These are phyloP conservation scores for Combretum micranthum DNA, from an alignment of 345 rosid genomes.

Conservation along the genomic window DNA sequence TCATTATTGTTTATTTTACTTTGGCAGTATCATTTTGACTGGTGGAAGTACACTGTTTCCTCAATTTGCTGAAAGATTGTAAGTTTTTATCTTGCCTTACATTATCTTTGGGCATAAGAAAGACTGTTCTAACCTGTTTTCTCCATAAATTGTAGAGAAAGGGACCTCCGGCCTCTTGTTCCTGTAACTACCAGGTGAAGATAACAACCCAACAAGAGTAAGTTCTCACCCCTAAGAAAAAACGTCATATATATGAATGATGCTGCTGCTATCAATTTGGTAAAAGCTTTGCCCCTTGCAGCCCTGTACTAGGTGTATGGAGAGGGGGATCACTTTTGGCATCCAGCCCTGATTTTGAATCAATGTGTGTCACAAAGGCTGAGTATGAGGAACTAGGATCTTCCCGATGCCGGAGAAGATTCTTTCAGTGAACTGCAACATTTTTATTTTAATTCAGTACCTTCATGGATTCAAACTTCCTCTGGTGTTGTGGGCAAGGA, in stretches of 20 bases:
- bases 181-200: constrained; percentile 75
- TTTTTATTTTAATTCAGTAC: constrained; percentile 8
- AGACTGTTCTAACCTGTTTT: background rate
- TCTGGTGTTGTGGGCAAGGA: background rate
- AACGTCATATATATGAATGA: constrained; percentile 8
- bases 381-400: constrained; percentile 97
- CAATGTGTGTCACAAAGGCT: constrained; percentile 88
- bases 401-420: constrained; percentile 69
- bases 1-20: constrained; percentile 16
- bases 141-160: constrained; percentile 41
- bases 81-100: constrained; percentile 21
- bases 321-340: constrained; percentile 96
- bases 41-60: constrained; percentile 95
- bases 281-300: constrained; percentile 22
- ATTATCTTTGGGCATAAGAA: background rate
- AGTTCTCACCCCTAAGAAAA: constrained; percentile 15
- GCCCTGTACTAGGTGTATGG: constrained; percentile 93
- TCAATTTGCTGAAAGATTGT: constrained; percentile 74
- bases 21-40: constrained; percentile 72
- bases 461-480: background rate
- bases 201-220: constrained; percentile 87
- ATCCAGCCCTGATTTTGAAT: constrained; percentile 80
- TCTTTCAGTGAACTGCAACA: constrained; percentile 44
- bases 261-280: constrained; percentile 1
- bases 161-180: constrained; percentile 91